Evolutionary conservation across 257 asterid species (phyloP).

Genomic region (Paulownia fortunei): DNA sequence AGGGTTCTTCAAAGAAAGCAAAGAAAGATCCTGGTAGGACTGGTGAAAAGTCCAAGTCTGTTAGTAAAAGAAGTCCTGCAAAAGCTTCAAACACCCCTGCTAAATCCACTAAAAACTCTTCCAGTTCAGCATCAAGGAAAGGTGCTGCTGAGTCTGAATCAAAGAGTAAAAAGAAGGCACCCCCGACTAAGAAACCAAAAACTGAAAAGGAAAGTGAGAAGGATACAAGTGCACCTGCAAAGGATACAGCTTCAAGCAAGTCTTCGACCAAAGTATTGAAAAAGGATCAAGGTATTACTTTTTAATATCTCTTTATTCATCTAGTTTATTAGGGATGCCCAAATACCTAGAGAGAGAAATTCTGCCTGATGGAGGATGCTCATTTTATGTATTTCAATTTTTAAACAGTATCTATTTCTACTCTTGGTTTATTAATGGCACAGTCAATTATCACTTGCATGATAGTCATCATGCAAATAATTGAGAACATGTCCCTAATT

Average conservation of each 20-base stretch:
- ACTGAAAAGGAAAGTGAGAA: slow-evolving; percentile 55
- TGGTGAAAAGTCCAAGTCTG: slow-evolving; percentile 52
- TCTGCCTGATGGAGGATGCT: neutral
- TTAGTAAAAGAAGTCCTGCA: slow-evolving; percentile 46
- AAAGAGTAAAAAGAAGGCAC: slow-evolving; percentile 44
- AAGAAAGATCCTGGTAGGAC: slow-evolving; percentile 46
- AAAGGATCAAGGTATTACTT: slow-evolving; percentile 56
- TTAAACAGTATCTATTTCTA: neutral
- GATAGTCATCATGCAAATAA: neutral
- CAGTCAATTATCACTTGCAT: neutral
- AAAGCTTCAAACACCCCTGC: slow-evolving; percentile 50
- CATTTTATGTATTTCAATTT: neutral
- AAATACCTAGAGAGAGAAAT: neutral
- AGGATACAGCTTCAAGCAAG: slow-evolving; percentile 59
- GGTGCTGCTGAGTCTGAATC: slow-evolving; percentile 51
- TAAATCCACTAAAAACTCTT: slow-evolving; percentile 50
- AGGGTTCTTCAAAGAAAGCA: slow-evolving; percentile 50
- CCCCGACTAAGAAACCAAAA: slow-evolving; percentile 52
- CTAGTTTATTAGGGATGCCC: neutral
- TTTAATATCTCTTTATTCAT: neutral
- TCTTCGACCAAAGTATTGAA: slow-evolving; percentile 46
- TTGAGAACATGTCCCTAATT: neutral
- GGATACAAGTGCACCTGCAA: slow-evolving; percentile 41
- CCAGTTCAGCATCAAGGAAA: slow-evolving; percentile 60
- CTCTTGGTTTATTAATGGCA: neutral